phyloP scores from a whole-genome alignment of 192 early-diverging fungal species.

The Martensiomyces pterosporus region DNA sequence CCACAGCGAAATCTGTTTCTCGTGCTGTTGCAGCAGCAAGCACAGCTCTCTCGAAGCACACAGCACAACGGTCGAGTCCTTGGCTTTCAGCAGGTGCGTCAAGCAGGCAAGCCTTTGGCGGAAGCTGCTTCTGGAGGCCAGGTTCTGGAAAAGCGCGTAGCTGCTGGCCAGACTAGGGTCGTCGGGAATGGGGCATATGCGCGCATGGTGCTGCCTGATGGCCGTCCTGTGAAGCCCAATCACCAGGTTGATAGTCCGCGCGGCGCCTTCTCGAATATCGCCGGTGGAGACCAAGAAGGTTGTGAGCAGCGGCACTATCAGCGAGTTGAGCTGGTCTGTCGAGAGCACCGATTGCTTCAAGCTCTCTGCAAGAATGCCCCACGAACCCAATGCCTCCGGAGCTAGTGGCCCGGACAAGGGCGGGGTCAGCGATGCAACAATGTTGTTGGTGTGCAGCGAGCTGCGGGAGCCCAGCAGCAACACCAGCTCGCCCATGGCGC shows the following conservation, averaged over 20 bases:
- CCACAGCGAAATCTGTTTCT: constrained; percentile 22
- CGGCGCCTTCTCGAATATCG: constrained; percentile 5
- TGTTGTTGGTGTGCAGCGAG: constrained; percentile 29
- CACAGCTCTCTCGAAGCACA: constrained; percentile 37
- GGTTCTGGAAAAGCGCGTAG: constrained; percentile 12
- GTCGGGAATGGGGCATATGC: constrained; percentile 41
- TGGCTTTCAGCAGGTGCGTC: constrained; percentile 24
- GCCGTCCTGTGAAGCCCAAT: constrained; percentile 13
- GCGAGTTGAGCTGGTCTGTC: constrained; percentile 39
- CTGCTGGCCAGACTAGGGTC: constrained; percentile 32
- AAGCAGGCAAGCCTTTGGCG: constrained; percentile 16
- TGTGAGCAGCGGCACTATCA: constrained; percentile 36
- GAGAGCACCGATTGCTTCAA: constrained; percentile 14
- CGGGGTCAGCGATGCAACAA: constrained; percentile 41
- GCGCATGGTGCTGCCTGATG: constrained; percentile 11
- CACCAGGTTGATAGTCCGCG: constrained; percentile 21
- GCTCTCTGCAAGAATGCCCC: constrained; percentile 33
- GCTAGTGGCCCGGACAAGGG: constrained; percentile 21
- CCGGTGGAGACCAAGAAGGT: constrained; percentile 15
- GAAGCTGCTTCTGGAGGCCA: constrained; percentile 2
- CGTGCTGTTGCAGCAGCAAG: constrained; percentile 16
- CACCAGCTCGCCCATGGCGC: constrained; percentile 37
- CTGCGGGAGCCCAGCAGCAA: constrained; percentile 21
- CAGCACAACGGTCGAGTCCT: constrained; percentile 30
- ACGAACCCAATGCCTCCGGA: constrained; percentile 17